Conservation (phyloP, 495 filamentous ascomycete genomes). For the Trichoderma erinaceum region DNA sequence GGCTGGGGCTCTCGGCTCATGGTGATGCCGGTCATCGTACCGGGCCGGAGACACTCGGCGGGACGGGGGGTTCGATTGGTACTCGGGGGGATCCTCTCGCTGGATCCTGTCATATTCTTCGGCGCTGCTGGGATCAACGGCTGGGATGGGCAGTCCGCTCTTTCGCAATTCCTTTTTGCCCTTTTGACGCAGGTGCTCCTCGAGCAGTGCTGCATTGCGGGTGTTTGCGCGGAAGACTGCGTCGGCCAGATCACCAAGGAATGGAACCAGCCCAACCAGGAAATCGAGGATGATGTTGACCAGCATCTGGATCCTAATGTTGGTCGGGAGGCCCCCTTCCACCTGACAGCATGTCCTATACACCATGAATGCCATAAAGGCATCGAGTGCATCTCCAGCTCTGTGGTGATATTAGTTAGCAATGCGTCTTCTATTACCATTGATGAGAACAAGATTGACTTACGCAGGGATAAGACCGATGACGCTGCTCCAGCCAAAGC, state of each 20-base stretch:
- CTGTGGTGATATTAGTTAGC: slow-evolving; percentile 29
- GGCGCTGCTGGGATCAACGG: slow-evolving; percentile 37
- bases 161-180: slow-evolving; percentile 39
- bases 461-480: slow-evolving; percentile 75
- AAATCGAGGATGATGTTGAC: slow-evolving; percentile 75
- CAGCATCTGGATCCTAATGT: slow-evolving; percentile 59
- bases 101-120: slow-evolving; percentile 35
- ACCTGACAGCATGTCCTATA: slow-evolving; percentile 59
- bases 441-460: slow-evolving; percentile 29
- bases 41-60: slow-evolving; percentile 19
- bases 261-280: slow-evolving; percentile 71
- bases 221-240: slow-evolving; percentile 59
- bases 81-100: slow-evolving; percentile 15
- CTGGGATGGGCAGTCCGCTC: slow-evolving; percentile 28
- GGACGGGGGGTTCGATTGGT: slow-evolving; percentile 10
- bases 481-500: slow-evolving; percentile 76
- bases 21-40: slow-evolving; percentile 17
- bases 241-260: slow-evolving; percentile 80
- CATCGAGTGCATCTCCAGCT: slow-evolving; percentile 70
- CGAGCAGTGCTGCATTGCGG: slow-evolving; percentile 67
- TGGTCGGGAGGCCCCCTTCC: slow-evolving; percentile 60
- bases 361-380: slow-evolving; percentile 62
- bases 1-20: slow-evolving; percentile 16
- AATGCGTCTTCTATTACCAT: background rate
- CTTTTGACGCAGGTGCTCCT: slow-evolving; percentile 60